Conservation (phyloP, 2,329 filamentous ascomycete species). For the Colletotrichum liaoningense region DNA sequence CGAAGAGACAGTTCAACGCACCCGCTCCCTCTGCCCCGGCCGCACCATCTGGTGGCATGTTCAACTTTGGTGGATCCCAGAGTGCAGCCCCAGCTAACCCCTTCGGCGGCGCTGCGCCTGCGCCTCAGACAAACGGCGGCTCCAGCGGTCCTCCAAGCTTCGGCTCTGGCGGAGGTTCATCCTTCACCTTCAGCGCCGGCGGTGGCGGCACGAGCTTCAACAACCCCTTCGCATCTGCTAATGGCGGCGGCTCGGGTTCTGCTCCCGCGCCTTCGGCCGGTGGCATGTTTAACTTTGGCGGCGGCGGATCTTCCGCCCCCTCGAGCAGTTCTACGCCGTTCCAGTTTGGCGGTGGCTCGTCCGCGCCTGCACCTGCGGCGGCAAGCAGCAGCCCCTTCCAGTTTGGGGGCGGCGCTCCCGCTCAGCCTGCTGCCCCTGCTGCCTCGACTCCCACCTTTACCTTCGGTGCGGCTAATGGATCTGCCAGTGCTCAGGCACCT, state of each 20-base stretch:
- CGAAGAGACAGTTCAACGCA: conserved; percentile 53
- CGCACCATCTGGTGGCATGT: conserved; percentile 43
- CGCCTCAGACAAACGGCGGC: conserved; percentile 25
- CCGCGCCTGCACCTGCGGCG: conserved; percentile 31
- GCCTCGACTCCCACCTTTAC: conserved; percentile 39
- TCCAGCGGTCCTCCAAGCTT: conserved; percentile 44
- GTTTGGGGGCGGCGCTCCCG: conserved; percentile 26
- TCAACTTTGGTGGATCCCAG: conserved; percentile 51
- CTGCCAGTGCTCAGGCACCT: conserved; percentile 17
- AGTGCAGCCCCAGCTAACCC: conserved; percentile 34
- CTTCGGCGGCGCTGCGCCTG: conserved; percentile 28
- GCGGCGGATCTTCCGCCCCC: conserved; percentile 38
- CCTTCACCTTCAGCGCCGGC: conserved; percentile 39
- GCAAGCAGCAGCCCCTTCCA: conserved; percentile 35
- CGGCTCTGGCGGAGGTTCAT: conserved; percentile 38
- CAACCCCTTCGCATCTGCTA: conserved; percentile 52
- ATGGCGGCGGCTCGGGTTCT: conserved; percentile 40
- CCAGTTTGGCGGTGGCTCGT: conserved; percentile 51
- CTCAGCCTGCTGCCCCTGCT: conserved; percentile 24
- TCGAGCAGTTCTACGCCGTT: conserved; percentile 43
- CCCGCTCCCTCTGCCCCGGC: conserved; percentile 39
- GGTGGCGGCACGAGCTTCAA: conserved; percentile 45
- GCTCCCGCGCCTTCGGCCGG: conserved; percentile 41
- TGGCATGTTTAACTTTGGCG: conserved; percentile 53
- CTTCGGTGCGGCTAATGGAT: conserved; percentile 31